These are phyloP conservation scores for Coemansia umbellata DNA, from an alignment of 192 early-diverging fungal genomes.

Conservation along the genomic window DNA sequence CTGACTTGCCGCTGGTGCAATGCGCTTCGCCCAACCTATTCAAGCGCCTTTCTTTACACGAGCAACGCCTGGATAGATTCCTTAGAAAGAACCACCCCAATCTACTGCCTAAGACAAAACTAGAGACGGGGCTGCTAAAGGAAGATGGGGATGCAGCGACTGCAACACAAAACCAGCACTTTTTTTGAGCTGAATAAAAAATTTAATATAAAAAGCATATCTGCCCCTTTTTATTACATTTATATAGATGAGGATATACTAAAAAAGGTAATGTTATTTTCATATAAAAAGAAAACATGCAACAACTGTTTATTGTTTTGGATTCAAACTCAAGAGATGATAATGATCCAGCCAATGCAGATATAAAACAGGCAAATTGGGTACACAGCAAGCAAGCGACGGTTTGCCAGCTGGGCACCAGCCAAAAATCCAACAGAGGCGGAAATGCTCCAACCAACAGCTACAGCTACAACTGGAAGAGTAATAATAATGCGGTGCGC, in stretches of 20 bases:
- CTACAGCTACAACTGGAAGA: constrained; percentile 66
- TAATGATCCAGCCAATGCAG: constrained; percentile 90
- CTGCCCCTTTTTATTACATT: background rate
- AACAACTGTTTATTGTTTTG: background rate
- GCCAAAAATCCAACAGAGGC: constrained; percentile 91
- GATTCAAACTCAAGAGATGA: constrained; percentile 54
- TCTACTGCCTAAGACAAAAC: constrained; percentile 13
- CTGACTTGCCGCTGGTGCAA: constrained; percentile 29
- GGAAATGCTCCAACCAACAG: constrained; percentile 85
- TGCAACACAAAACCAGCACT: background rate
- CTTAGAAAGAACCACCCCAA: constrained; percentile 23
- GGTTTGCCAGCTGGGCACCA: constrained; percentile 80
- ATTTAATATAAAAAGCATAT: background rate
- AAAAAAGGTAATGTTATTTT: background rate
- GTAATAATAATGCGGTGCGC: constrained; percentile 64
- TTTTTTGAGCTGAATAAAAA: background rate
- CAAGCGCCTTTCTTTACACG: constrained; percentile 21
- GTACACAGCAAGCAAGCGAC: constrained; percentile 84
- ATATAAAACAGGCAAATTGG: constrained; percentile 96
- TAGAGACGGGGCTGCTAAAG: background rate
- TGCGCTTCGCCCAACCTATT: constrained; percentile 12
- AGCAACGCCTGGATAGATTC: constrained; percentile 27
- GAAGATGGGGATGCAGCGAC: background rate
- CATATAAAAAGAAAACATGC: background rate
- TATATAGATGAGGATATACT: too few species aligned